Conservation (phyloP, 2,329 filamentous ascomycete species). For the Elsinoe ampelina region DNA sequence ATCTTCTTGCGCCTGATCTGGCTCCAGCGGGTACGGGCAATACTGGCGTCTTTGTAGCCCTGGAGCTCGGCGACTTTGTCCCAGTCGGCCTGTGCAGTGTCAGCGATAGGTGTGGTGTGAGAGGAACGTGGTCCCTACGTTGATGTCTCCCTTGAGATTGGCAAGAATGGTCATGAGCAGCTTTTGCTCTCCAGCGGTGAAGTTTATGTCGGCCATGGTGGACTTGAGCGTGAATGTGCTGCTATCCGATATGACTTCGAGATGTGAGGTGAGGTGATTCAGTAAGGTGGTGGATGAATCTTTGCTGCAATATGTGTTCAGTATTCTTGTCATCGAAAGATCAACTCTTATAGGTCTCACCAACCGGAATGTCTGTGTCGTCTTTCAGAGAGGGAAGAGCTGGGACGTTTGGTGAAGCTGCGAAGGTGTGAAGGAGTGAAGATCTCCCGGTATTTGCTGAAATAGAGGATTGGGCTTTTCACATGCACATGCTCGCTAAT, state of each 20-base stretch:
- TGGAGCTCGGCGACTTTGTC: constrained; percentile 20
- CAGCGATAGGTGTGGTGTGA: not conserved
- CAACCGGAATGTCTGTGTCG: no score
- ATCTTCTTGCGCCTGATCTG: constrained; percentile 23
- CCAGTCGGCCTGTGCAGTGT: constrained; percentile 19
- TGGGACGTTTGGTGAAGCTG: no score
- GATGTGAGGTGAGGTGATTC: not conserved
- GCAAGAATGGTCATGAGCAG: constrained; percentile 21
- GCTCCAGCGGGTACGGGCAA: constrained; percentile 20
- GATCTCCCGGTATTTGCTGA: no score
- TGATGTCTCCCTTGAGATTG: constrained; percentile 21
- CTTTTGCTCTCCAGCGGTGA: constrained; percentile 21
- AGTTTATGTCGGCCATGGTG: constrained; percentile 5
- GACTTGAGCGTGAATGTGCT: not conserved
- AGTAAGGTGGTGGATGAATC: not conserved
- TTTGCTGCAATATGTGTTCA: not conserved
- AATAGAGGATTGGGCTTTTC: no score
- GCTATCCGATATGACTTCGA: not conserved
- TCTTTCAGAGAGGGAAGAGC: no score
- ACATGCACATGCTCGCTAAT: no score
- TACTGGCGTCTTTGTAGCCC: constrained; percentile 21
- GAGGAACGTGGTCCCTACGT: constrained; percentile 14
- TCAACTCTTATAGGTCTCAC: no score
- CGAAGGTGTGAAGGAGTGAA: no score
- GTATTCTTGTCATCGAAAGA: not conserved